Evolutionary conservation across 306 rosid genomes (phyloP).

Genomic region (Cicer yamashitae): DNA sequence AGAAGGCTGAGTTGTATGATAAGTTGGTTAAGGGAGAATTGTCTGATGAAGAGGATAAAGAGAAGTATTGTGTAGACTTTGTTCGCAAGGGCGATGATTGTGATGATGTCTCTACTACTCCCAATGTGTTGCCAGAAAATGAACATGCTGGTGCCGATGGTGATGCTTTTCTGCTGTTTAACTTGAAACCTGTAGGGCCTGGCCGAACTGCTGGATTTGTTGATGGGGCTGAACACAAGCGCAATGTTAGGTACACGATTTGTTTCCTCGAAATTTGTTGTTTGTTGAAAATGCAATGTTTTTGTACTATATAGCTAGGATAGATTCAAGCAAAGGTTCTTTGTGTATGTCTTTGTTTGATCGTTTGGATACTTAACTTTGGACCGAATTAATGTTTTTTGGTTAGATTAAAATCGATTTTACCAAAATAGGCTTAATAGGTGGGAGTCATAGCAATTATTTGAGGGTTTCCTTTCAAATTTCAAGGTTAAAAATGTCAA

Average conservation of each 20-base stretch:
- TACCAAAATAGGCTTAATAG: background rate
- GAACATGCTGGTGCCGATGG: conserved; percentile 49
- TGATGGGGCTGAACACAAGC: conserved; percentile 76
- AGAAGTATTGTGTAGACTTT: conserved; percentile 93
- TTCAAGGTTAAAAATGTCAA: background rate
- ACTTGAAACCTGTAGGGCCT: conserved; percentile 56
- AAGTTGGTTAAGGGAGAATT: conserved; percentile 82
- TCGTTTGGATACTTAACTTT: background rate
- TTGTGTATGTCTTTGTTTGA: background rate
- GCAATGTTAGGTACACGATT: conserved; percentile 71
- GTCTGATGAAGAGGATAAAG: conserved; percentile 87
- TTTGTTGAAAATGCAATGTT: background rate
- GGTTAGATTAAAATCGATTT: background rate
- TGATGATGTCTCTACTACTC: conserved; percentile 47
- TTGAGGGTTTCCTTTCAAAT: conserved; percentile 14
- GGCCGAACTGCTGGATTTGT: conserved; percentile 61
- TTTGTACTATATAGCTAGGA: conserved; percentile 1
- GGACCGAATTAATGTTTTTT: background rate
- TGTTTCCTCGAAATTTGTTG: background rate
- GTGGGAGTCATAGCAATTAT: background rate
- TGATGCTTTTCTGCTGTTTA: conserved; percentile 58
- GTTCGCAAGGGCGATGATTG: conserved; percentile 69
- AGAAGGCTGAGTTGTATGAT: conserved; percentile 78
- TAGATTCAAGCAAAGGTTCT: conserved; percentile 12
- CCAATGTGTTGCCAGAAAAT: conserved; percentile 43